Percentiles rank a stretch among this genome's conserved stretches.
These are phyloP conservation scores for Barnettozyma siamensis DNA, from an alignment of 805 yeast species.

Conservation along the genomic window DNA sequence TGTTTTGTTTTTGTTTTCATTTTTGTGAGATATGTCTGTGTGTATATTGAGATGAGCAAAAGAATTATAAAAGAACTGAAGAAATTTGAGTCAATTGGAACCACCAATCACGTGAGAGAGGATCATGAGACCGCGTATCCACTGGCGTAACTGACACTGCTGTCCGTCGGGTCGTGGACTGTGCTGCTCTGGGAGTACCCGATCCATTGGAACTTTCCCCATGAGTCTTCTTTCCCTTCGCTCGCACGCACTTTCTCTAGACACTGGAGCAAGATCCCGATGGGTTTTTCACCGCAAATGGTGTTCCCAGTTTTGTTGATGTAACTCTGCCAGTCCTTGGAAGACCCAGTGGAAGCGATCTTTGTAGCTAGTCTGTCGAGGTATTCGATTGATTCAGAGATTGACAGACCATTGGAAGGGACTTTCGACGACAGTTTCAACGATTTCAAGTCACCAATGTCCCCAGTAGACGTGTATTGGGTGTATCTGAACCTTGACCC, in stretches of 20 bases:
- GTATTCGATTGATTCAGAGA: conserved; percentile 66
- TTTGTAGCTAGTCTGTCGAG: conserved; percentile 71
- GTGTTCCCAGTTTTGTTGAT: conserved; percentile 74
- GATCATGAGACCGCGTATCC: conserved; percentile 40
- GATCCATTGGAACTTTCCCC: conserved; percentile 54
- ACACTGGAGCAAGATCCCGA: conserved; percentile 54
- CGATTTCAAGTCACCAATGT: conserved; percentile 14
- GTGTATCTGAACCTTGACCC: conserved; percentile 60
- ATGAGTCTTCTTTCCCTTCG: conserved; percentile 12
- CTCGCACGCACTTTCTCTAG: conserved; percentile 34
- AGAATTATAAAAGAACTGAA: too few species aligned
- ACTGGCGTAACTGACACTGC: conserved; percentile 89
- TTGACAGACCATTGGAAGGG: conserved; percentile 32
- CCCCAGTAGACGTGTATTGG: conserved; percentile 33
- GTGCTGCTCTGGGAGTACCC: conserved; percentile 74
- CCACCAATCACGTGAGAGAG: too few species aligned
- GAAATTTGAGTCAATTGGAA: too few species aligned
- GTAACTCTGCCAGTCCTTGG: conserved; percentile 59
- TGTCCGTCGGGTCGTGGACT: conserved; percentile 45
- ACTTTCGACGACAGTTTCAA: conserved; percentile 7
- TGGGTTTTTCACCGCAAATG: conserved; percentile 87
- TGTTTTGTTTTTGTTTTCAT: not conserved
- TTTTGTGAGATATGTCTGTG: too few species aligned
- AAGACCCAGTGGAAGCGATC: conserved; percentile 50
- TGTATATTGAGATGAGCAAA: too few species aligned